Evolutionary conservation across 2,329 filamentous ascomycete species (phyloP), one percentile per base, ranked within the genome.

Genomic region (Claviceps spartinae): DNA sequence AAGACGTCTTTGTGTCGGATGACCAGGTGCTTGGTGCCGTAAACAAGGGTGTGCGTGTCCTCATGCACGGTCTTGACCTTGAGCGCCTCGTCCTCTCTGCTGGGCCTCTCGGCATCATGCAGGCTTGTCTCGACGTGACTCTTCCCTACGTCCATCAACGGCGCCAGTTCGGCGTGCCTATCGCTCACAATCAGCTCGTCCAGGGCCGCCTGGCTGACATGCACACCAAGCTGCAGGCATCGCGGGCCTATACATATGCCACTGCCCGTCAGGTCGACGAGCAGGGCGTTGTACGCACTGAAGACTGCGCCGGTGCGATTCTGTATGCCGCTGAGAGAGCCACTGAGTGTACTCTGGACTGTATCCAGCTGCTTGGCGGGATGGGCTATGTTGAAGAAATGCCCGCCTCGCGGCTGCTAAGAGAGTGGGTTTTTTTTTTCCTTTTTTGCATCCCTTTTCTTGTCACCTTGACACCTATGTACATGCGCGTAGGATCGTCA

Each of bases 381-480:
- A 97, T 91, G 81, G 91, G 91, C 3, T 97, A 97, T 64, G 81
- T 95, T 59, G 95, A 96, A 67, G 93, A 98, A 70, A 88, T 97
- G 72, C 84, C 88, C 0, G 90, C 88, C 0, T 94, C 90, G 22
- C 76, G 91, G 57, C 76, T 97, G 58, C 69, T 97, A 60, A 72
- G 93, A 62, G 80, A 83, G 75, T 78, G 60, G 72, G 75, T 70
- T 22, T 42, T 20, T 11, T 22, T 42, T 4, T 42, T 20, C n/a
- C 40, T 18, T 11, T 43, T 11, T 5, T 43, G 9, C 18, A 9
- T 14, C 18, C 8, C 18, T 43, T 22, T 11, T 11, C 8, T 43
- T 43, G 11, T 18, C 41, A 4, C 18, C 18, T 43, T 43, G 11
- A 11, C 41, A 4, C 18, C 40, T 8, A 30, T 30, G 26, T 9